Evolutionary conservation across 495 filamentous ascomycete species (phyloP), one percentile per base, ranked within the genome.

Genomic region (Penicillium cataractarum): DNA sequence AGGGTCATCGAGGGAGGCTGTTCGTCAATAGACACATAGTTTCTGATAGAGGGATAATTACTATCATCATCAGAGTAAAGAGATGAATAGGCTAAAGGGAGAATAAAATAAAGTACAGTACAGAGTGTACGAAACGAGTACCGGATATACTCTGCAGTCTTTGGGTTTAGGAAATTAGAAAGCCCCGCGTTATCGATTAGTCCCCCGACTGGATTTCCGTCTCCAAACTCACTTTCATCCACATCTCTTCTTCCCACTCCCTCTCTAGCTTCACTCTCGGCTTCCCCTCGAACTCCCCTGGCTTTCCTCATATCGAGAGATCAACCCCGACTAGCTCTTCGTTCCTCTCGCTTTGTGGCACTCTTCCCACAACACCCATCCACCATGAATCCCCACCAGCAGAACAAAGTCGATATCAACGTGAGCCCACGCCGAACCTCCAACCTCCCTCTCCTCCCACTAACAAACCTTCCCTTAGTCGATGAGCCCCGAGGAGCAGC

Each of bases 331-430:
- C 19, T 10, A 46, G 8, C 42, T 8, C 8, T 13, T 24, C 42
- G 19, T 8, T 24, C 46, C 26, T 29, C 46, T 24, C 46, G 26
- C 46, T 29, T 50, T 50, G 46, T 50, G 46, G 19, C 51, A 27
- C 31, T 35, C 59, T 67, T 7, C 49, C 26, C 12, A 17, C 32
- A 24, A 55, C 22, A 52, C 65, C n/a, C 77, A 39, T 39, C 35
- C 35, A 85, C 56, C 66, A 96, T 99, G 92, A 97, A 97, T 77
- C 95, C 95, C 64, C 91, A 92, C 73, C 91, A 97, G 82, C 90
- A 92, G 81, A 97, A 97, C 83, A 98, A 99, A 82, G 81, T 97
- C 64, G 94, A 99, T 77, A 85, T 97, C 78, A 92, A 83, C 82
- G 95, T 97, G 74, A 82, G 92, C 84, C 48, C 6, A 37, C 49